Conservation (phyloP, 2,329 filamentous ascomycete species). For the Pseudogymnoascus sp. region DNA sequence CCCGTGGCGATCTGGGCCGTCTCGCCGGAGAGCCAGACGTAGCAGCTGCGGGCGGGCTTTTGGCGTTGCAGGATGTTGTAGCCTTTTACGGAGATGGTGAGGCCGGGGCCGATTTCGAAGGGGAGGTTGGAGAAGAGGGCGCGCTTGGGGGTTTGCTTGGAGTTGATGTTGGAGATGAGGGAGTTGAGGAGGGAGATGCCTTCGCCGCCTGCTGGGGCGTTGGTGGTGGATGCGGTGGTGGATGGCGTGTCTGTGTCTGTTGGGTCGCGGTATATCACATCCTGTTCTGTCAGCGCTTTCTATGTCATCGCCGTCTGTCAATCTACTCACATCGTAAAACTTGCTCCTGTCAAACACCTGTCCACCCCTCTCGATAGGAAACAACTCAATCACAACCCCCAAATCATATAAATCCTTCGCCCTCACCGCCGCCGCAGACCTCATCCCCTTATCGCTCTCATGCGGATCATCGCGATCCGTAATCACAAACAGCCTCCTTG, state of each 20-base stretch:
- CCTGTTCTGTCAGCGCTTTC: slow-evolving; percentile 41
- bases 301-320: neutral
- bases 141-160: slow-evolving; percentile 77
- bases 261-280: slow-evolving; percentile 81
- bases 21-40: slow-evolving; percentile 83
- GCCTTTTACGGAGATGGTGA: slow-evolving; percentile 86
- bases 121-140: slow-evolving; percentile 81
- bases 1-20: slow-evolving; percentile 71
- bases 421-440: slow-evolving; percentile 71
- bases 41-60: slow-evolving; percentile 71
- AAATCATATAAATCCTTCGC: slow-evolving; percentile 95
- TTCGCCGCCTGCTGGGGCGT: slow-evolving; percentile 61
- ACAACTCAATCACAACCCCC: slow-evolving; percentile 84
- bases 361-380: slow-evolving; percentile 68
- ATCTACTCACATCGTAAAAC: slow-evolving; percentile 75
- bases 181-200: slow-evolving; percentile 74
- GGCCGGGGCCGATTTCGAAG: slow-evolving; percentile 75
- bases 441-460: slow-evolving; percentile 60
- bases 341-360: slow-evolving; percentile 71
- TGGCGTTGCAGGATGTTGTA: slow-evolving; percentile 86
- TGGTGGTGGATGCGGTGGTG: slow-evolving; percentile 47
- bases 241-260: slow-evolving; percentile 61
- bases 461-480: slow-evolving; percentile 91
- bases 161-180: slow-evolving; percentile 81
- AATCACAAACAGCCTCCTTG: slow-evolving; percentile 86